These are phyloP conservation scores for Ophiosphaerella korrae DNA, from an alignment of 2,329 filamentous ascomycete species.

Conservation along the genomic window DNA sequence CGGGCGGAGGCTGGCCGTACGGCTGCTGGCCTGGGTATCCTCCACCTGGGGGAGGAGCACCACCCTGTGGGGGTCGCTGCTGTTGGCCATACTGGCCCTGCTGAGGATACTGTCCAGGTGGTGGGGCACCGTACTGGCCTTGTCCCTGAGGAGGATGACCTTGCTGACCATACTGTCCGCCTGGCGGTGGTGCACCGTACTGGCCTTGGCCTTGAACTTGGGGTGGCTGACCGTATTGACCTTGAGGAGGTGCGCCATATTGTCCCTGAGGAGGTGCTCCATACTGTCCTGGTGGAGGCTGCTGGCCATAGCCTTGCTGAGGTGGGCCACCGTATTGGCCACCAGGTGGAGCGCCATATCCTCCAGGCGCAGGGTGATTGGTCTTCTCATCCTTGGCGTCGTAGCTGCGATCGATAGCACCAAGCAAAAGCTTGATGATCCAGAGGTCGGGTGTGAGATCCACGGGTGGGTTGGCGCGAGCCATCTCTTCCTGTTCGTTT, in stretches of 20 bases:
- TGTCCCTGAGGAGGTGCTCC: conserved; percentile 20
- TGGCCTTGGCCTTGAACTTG: conserved; percentile 21
- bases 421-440: conserved; percentile 70
- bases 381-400: conserved; percentile 68
- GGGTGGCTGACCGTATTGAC: conserved; percentile 22
- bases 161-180: conserved; percentile 11
- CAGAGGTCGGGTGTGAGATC: conserved; percentile 69
- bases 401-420: conserved; percentile 69
- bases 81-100: conserved; percentile 9
- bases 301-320: conserved; percentile 30
- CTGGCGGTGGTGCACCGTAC: conserved; percentile 13
- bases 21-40: conserved; percentile 13
- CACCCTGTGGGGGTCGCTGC: conserved; percentile 7
- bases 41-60: conserved; percentile 2
- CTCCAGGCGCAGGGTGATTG: conserved; percentile 44
- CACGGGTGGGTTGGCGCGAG: conserved; percentile 64
- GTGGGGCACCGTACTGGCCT: conserved; percentile 28
- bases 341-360: conserved; percentile 36
- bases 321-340: conserved; percentile 37
- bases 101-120: conserved; percentile 9
- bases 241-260: conserved; percentile 24
- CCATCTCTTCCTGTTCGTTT: conserved; percentile 70
- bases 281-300: conserved; percentile 22
- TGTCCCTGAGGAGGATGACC: conserved; percentile 14
- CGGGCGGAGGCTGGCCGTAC: conserved; percentile 31